Conservation (phyloP, 148 eudicot genomes). For the Drosera capensis region DNA sequence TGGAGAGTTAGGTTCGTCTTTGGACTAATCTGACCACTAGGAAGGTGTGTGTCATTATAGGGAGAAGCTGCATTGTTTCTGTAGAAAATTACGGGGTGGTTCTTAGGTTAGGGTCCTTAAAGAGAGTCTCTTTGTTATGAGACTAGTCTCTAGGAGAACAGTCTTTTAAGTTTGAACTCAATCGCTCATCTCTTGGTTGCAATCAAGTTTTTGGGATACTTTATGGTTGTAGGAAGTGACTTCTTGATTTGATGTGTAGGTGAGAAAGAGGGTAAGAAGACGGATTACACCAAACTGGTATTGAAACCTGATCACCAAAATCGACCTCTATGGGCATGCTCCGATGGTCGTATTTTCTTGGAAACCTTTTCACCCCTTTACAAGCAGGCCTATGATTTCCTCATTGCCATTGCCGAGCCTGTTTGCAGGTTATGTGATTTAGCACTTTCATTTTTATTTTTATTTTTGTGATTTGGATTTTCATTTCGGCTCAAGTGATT, state of each 20-base stretch:
- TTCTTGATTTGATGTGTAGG: slow-evolving; percentile 5
- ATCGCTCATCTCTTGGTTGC: slow-evolving; percentile 1
- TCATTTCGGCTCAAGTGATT: no score
- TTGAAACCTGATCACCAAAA: slow-evolving; percentile 80
- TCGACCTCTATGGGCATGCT: slow-evolving; percentile 98
- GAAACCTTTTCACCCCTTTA: slow-evolving; percentile 89
- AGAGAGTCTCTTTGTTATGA: no score
- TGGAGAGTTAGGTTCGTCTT: no score
- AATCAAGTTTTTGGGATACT: slow-evolving; percentile 3
- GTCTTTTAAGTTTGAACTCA: slow-evolving; percentile 1
- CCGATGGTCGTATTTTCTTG: slow-evolving; percentile 92
- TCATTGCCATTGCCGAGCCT: slow-evolving; percentile 95
- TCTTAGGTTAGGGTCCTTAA: no score
- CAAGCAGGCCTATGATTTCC: slow-evolving; percentile 97
- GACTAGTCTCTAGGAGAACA: no score
- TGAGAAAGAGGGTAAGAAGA: slow-evolving; percentile 44
- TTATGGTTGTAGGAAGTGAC: not conserved
- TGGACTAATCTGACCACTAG: no score
- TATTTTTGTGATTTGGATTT: no score
- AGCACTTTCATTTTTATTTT: no score
- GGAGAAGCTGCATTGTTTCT: no score
- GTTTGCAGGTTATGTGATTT: slow-evolving; percentile 83
- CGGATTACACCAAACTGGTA: slow-evolving; percentile 78
- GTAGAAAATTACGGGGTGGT: no score
- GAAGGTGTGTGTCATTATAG: no score